phyloP scores from a whole-genome alignment of 768 basidiomycete genomes.

The Serendipita sp. region DNA sequence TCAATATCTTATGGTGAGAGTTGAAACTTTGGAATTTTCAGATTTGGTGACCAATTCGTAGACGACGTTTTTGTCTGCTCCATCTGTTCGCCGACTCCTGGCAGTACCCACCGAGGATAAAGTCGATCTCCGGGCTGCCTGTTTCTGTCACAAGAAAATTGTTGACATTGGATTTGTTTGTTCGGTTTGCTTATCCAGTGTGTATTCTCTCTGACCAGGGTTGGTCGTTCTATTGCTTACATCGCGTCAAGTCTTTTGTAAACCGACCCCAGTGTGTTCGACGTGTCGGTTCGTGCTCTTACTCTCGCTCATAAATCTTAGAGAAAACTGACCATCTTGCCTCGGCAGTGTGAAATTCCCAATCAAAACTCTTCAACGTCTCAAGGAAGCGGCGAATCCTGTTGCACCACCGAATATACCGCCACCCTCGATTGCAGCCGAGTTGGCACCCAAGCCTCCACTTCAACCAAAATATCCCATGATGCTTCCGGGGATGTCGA shows the following conservation, averaged over 20 bases:
- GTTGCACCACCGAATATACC: background rate
- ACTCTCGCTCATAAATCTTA: background rate
- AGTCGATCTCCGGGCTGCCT: conserved; percentile 93
- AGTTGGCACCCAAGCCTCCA: background rate
- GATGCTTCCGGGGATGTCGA: no score
- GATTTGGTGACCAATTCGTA: conserved; percentile 21
- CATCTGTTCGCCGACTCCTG: conserved; percentile 56
- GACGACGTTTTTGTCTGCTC: conserved; percentile 72
- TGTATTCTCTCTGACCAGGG: conserved; percentile 18
- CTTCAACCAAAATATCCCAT: background rate
- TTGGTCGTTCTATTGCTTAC: background rate
- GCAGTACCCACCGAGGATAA: conserved; percentile 85
- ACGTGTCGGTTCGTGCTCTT: conserved; percentile 62
- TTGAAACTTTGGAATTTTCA: background rate
- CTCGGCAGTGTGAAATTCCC: conserved; percentile 75
- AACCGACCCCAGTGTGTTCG: conserved; percentile 83
- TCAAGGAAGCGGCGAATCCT: conserved; percentile 18
- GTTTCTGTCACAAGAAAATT: conserved; percentile 96
- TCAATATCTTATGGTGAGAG: conserved; percentile 69
- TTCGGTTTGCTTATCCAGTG: conserved; percentile 95
- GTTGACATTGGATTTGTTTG: conserved; percentile 96
- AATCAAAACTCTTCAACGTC: conserved; percentile 73
- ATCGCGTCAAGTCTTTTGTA: conserved; percentile 60
- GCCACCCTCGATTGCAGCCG: background rate
- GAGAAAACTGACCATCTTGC: background rate